phyloP scores from a whole-genome alignment of 345 rosid genomes.

The Ailanthus altissimus region DNA sequence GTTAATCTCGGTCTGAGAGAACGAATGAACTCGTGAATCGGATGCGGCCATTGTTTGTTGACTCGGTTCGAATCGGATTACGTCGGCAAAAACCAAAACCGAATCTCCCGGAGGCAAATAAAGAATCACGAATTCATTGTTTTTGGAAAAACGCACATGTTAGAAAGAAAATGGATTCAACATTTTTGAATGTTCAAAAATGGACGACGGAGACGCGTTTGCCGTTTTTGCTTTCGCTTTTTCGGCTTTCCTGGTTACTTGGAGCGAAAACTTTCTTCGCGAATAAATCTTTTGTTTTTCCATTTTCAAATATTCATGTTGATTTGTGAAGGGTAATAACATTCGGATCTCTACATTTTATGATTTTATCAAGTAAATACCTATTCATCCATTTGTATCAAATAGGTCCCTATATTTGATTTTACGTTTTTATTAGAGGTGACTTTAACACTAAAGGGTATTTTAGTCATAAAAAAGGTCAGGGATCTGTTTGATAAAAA shows the following conservation, averaged over 20 bases:
- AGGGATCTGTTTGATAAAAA: no score
- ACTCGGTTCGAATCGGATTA: constrained; percentile 18
- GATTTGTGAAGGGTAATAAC: no score
- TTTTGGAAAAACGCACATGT: background rate
- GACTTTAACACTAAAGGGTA: no score
- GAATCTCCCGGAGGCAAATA: background rate
- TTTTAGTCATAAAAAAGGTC: no score
- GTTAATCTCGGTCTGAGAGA: constrained; percentile 87
- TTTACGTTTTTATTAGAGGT: no score
- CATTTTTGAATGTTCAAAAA: background rate
- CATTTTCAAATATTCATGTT: no score
- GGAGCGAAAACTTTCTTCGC: constrained; percentile 12
- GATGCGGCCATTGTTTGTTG: constrained; percentile 47
- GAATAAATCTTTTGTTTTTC: background rate
- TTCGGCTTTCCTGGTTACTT: background rate
- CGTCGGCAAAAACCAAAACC: background rate
- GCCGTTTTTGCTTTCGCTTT: background rate
- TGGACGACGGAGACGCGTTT: background rate
- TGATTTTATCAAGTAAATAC: no score
- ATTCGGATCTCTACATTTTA: no score
- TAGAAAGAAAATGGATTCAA: background rate
- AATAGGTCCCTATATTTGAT: no score
- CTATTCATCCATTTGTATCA: no score
- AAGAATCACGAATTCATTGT: background rate
- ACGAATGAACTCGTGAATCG: constrained; percentile 49